Evolutionary conservation across 108 stramenopile genomes (phyloP).

Genomic region (Nitzschia sp.): DNA sequence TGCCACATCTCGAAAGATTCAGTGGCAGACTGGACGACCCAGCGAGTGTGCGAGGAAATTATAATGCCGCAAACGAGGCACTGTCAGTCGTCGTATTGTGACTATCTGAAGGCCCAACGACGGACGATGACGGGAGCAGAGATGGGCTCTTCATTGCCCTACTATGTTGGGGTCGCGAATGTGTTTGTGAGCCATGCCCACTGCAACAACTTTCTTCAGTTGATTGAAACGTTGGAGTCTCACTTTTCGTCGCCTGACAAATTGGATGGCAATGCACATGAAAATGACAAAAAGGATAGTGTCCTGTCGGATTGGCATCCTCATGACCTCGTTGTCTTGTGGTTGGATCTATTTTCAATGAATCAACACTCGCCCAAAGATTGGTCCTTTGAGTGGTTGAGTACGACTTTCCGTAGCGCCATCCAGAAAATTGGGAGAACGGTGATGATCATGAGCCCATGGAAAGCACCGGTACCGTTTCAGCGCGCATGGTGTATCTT

Average conservation of each 20-base stretch:
- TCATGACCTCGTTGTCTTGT: neutral
- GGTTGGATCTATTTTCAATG: conserved; percentile 6
- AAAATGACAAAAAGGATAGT: neutral
- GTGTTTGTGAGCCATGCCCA: neutral
- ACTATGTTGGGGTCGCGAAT: neutral
- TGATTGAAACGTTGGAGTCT: neutral
- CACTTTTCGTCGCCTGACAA: neutral
- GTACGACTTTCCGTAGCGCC: neutral
- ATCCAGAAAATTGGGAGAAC: neutral
- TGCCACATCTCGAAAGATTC: neutral
- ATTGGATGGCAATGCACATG: neutral
- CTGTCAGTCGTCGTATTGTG: neutral
- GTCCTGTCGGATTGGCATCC: too few species aligned
- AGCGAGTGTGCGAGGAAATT: neutral
- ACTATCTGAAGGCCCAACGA: too few species aligned
- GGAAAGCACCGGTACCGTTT: neutral
- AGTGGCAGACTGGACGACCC: neutral
- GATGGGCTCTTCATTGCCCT: neutral
- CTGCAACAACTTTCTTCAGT: neutral
- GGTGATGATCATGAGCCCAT: neutral
- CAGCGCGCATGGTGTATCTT: neutral
- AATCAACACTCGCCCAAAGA: neutral
- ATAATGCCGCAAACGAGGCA: neutral
- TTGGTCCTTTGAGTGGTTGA: neutral
- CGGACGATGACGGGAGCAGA: too few species aligned